phyloP scores from a whole-genome alignment of 2,329 filamentous ascomycete species.

The Penicillium sp. region DNA sequence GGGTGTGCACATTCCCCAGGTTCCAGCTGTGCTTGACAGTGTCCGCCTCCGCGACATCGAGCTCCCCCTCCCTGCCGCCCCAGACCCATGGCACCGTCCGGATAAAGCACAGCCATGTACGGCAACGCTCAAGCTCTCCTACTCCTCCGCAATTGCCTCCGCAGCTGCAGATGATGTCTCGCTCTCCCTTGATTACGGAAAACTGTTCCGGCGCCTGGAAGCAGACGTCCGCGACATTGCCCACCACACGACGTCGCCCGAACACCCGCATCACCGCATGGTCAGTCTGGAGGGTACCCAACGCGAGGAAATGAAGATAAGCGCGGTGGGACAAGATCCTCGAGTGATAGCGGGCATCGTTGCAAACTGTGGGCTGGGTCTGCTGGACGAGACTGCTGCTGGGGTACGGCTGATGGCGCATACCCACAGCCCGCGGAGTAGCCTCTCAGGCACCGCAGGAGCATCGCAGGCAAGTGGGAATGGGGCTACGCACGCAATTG shows the following conservation, averaged over 20 bases:
- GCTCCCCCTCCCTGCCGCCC: constrained; percentile 43
- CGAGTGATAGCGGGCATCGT: constrained; percentile 36
- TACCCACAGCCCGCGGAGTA: constrained; percentile 26
- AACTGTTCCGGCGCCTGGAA: constrained; percentile 45
- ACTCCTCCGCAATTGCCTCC: constrained; percentile 42
- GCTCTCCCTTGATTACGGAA: constrained; percentile 49
- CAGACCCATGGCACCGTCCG: constrained; percentile 48
- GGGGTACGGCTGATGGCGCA: constrained; percentile 36
- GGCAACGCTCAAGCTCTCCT: constrained; percentile 44
- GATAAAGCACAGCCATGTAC: constrained; percentile 47
- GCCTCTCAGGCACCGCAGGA: constrained; percentile 21
- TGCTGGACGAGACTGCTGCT: constrained; percentile 40
- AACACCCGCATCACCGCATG: constrained; percentile 24
- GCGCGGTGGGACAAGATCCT: constrained; percentile 34
- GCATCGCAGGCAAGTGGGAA: no score
- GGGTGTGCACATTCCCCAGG: constrained; percentile 30
- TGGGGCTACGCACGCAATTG: constrained; percentile 25
- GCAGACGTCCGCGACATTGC: constrained; percentile 33
- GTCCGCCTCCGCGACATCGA: constrained; percentile 45
- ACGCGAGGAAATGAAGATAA: constrained; percentile 30
- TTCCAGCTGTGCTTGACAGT: constrained; percentile 37
- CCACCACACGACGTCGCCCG: constrained; percentile 16
- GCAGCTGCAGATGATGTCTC: constrained; percentile 46
- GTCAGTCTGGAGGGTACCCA: constrained; percentile 29
- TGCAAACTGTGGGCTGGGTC: constrained; percentile 34